phyloP scores from a whole-genome alignment of 78 protist species.

The Parvularia atlantis region DNA sequence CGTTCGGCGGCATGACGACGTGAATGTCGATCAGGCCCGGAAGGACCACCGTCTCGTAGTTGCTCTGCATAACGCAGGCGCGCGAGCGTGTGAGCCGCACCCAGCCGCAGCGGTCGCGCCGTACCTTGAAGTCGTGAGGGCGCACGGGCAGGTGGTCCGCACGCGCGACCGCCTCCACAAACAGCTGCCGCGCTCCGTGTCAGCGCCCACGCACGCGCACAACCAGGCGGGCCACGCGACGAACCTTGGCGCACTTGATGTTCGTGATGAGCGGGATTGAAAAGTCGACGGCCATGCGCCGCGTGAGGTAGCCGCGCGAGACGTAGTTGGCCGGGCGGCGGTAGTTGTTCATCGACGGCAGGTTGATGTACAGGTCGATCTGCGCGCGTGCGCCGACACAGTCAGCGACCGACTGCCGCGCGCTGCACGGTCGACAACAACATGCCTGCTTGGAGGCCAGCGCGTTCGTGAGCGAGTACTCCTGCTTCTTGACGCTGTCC shows the following conservation, averaged over 20 bases:
- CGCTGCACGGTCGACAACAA: too few relatives aligned
- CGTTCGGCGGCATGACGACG: constrained; percentile 6
- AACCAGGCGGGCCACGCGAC: constrained; percentile 71
- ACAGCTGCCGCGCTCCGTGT: constrained; percentile 30
- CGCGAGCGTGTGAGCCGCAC: background rate
- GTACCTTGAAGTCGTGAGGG: background rate
- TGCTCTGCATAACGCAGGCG: constrained; percentile 22
- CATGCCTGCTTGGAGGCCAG: constrained; percentile 16
- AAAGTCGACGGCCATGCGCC: constrained; percentile 76
- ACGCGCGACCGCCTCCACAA: too few relatives aligned
- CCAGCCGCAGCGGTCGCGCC: background rate
- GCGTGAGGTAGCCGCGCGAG: constrained; percentile 66
- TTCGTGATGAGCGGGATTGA: constrained; percentile 73
- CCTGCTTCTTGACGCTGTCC: too few relatives aligned
- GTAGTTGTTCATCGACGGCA: constrained; percentile 64
- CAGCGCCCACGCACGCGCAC: constrained; percentile 16
- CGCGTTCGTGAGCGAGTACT: background rate
- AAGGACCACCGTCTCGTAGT: constrained; percentile 15
- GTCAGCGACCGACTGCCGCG: too few relatives aligned
- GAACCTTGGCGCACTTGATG: constrained; percentile 79
- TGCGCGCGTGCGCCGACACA: too few relatives aligned
- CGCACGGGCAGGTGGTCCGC: too few relatives aligned
- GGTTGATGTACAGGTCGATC: constrained; percentile 67
- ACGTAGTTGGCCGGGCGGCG: constrained; percentile 70
- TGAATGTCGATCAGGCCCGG: constrained; percentile 54